phyloP scores from a whole-genome alignment of 192 early-diverging fungal genomes.

The Anaeromyces robustus region DNA sequence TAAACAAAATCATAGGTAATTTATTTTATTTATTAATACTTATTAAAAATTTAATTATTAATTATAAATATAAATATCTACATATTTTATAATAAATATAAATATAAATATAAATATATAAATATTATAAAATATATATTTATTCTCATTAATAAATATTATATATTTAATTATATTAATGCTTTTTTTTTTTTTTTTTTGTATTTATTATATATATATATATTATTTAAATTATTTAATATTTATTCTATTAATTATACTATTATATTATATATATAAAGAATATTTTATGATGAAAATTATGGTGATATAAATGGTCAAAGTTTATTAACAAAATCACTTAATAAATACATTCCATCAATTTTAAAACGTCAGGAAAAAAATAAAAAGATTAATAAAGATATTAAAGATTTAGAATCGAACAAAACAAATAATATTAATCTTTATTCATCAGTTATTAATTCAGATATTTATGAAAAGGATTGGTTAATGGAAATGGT shows the following conservation, averaged over 20 bases:
- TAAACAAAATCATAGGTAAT: neutral
- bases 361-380: neutral
- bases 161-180: too few species aligned
- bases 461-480: neutral
- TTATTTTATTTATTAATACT: neutral
- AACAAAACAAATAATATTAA: neutral
- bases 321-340: neutral
- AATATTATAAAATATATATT: too few species aligned
- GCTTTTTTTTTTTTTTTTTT: too few species aligned
- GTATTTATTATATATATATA: too few species aligned
- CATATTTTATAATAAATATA: too few species aligned
- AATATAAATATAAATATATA: too few species aligned
- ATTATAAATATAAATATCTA: too few species aligned
- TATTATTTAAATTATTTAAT: too few species aligned
- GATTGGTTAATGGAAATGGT: neutral
- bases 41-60: too few species aligned
- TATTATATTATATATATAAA: neutral
- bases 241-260: too few species aligned
- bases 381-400: neutral
- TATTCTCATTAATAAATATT: too few species aligned
- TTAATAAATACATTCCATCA: neutral
- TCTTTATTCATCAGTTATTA: neutral
- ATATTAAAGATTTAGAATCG: neutral
- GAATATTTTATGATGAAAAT: neutral
- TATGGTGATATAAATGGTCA: neutral